Evolutionary conservation across 306 rosid species (phyloP), one percentile per base, ranked within the genome.

Genomic region (Coriaria nepalensis): DNA sequence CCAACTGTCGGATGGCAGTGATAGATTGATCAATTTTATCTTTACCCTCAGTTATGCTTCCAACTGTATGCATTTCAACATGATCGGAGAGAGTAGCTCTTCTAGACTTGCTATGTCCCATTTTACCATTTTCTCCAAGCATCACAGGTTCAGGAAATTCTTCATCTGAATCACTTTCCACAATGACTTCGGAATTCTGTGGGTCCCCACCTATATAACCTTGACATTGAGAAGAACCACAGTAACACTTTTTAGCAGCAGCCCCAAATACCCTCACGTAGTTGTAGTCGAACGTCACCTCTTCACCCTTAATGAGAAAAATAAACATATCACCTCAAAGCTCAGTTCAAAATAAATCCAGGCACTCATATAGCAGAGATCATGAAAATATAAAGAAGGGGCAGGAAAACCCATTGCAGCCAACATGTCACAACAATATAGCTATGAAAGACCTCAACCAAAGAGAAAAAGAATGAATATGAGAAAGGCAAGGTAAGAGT

Each of bases 241-340:
- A 92, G 58, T 86, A 59, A 62, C 99, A 92, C 65, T 82, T 86
- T 78, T 86, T 86, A 47, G 99, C 99, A 68, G 99, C 99, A 48
- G 99, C 99, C 56, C 99, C 99, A 58, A 86, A 82, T 50, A 92
- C 99, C 82, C 99, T 92, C 49, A 86, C 99, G 60, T 79, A 92
- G 74, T 92, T 92, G 88, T 92, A 92, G 78, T 92, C 96, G 63
- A 92, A 92, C 20, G 99, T 92, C 83, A 92, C 83, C 73, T 92
- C 99, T 77, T 92, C 99, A 67, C 73, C 99, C 99, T 92, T 79
- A 69, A 57, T 10, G 41, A 43, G 37, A 55, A 54, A 20, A 65
- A 35, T 46, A 60, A 49, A 71, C 52, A 15, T 45, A 35, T 37
- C 29, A 13, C 10, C 48, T 4, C 0, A n/a, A 35, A 35, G 43